Evolutionary conservation across 2,329 filamentous ascomycete genomes (phyloP).

Genomic region (Anthostomella pinea): DNA sequence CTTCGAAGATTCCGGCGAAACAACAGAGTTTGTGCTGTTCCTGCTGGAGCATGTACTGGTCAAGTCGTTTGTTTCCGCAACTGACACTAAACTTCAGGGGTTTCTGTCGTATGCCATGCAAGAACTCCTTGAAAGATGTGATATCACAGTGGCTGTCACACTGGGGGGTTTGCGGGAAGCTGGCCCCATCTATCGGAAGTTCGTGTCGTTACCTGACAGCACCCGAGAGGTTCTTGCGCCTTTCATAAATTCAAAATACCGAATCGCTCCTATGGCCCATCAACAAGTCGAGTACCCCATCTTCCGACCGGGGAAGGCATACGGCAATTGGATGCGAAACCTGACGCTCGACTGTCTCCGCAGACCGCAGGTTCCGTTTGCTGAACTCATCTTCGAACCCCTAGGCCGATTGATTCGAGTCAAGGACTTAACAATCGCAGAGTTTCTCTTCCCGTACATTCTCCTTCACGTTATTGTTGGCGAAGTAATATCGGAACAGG

Average conservation of each 20-base stretch:
- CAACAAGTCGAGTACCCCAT: conserved; percentile 70
- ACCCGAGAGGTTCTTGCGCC: conserved; percentile 81
- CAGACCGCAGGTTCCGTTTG: conserved; percentile 71
- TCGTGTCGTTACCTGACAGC: conserved; percentile 72
- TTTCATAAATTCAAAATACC: conserved; percentile 81
- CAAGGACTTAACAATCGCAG: conserved; percentile 81
- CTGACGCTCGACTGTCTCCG: conserved; percentile 81
- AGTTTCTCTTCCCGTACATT: conserved; percentile 85
- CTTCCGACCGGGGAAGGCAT: conserved; percentile 65
- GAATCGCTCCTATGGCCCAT: conserved; percentile 61
- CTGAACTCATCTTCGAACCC: conserved; percentile 75
- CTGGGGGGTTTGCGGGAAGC: conserved; percentile 45
- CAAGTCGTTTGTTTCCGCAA: conserved; percentile 85
- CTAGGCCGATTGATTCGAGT: conserved; percentile 79
- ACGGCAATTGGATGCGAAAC: conserved; percentile 76
- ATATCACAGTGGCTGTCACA: conserved; percentile 59
- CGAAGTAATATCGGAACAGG: conserved; percentile 55
- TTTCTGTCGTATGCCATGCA: conserved; percentile 96
- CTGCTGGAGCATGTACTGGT: conserved; percentile 85
- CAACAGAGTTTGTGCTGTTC: conserved; percentile 80
- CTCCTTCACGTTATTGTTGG: conserved; percentile 80
- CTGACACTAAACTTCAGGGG: conserved; percentile 82
- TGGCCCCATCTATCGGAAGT: conserved; percentile 66
- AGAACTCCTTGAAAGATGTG: conserved; percentile 75
- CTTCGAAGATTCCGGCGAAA: conserved; percentile 74